Evolutionary conservation across 768 basidiomycete genomes (phyloP).

Genomic region (Chalciporus piperatus): DNA sequence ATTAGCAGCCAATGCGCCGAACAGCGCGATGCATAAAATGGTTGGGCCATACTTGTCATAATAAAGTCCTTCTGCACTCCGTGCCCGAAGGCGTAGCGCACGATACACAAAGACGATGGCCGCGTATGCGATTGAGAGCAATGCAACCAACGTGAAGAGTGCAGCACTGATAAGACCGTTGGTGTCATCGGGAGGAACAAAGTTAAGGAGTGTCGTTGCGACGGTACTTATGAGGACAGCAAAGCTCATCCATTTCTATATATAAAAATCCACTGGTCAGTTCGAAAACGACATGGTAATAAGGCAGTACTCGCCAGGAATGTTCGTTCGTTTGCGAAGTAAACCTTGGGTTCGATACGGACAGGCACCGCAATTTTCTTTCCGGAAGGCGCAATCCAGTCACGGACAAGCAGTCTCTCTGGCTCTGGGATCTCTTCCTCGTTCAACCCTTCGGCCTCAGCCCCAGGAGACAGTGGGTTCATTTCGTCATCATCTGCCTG

Average conservation of each 20-base stretch:
- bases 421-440: conserved; percentile 38
- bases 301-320: conserved; percentile 68
- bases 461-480: conserved; percentile 21
- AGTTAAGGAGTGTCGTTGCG: conserved; percentile 88
- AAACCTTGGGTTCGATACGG: conserved; percentile 97
- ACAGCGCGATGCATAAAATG: conserved; percentile 64
- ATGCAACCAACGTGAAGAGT: conserved; percentile 86
- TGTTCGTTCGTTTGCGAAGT: conserved; percentile 94
- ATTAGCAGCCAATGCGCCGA: conserved; percentile 70
- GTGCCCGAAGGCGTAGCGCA: conserved; percentile 61
- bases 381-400: conserved; percentile 77
- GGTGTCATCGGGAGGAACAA: conserved; percentile 67
- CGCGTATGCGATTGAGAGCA: conserved; percentile 85
- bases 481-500: conserved; percentile 23
- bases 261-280: conserved; percentile 10
- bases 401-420: conserved; percentile 59
- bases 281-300: not conserved
- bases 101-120: conserved; percentile 79
- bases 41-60: conserved; percentile 90
- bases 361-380: conserved; percentile 92
- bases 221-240: conserved; percentile 86
- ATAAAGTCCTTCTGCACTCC: conserved; percentile 77
- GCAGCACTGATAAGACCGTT: conserved; percentile 83
- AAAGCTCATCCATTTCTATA: conserved; percentile 92
- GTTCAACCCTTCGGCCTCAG: conserved; percentile 35